Evolutionary conservation across 495 filamentous ascomycete species (phyloP).

Genomic region (Daldinia decipiens): DNA sequence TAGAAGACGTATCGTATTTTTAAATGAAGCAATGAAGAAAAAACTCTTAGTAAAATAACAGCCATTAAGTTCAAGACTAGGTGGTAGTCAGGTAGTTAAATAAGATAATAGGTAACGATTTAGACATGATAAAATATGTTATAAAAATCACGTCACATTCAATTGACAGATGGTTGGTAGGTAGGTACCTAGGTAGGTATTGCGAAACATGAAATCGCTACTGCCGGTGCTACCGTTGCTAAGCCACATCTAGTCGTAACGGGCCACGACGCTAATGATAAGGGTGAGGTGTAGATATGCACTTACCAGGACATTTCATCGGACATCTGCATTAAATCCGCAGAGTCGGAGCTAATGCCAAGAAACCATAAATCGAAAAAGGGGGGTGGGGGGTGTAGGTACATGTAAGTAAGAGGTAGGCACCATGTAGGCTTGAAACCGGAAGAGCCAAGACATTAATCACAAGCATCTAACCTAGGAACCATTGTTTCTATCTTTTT

Average conservation of each 20-base stretch:
- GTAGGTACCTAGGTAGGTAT: no score
- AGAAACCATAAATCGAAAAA: slow-evolving; percentile 21
- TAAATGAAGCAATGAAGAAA: slow-evolving; percentile 11
- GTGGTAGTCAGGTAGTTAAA: neutral
- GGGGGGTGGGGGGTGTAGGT: slow-evolving; percentile 32
- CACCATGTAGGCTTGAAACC: slow-evolving; percentile 6
- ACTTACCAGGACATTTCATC: slow-evolving; percentile 26
- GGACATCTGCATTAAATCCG: slow-evolving; percentile 18
- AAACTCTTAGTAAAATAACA: neutral
- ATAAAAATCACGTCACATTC: neutral
- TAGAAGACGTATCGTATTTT: slow-evolving; percentile 13
- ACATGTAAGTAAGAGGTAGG: neutral
- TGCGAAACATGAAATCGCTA: slow-evolving; percentile 24
- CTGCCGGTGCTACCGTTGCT: slow-evolving; percentile 16
- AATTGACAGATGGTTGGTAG: slow-evolving; percentile 13
- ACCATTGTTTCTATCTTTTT: slow-evolving; percentile 14
- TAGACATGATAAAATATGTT: neutral
- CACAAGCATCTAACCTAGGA: slow-evolving; percentile 21
- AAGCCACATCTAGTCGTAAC: slow-evolving; percentile 34
- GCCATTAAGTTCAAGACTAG: neutral
- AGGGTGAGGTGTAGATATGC: slow-evolving; percentile 27
- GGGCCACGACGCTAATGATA: slow-evolving; percentile 29
- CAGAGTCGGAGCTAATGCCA: slow-evolving; percentile 28
- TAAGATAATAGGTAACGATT: neutral
- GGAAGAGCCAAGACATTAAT: slow-evolving; percentile 39